Base-by-base conservation (phyloP, 164 flowering plant species). In the Santalum album region DNA sequence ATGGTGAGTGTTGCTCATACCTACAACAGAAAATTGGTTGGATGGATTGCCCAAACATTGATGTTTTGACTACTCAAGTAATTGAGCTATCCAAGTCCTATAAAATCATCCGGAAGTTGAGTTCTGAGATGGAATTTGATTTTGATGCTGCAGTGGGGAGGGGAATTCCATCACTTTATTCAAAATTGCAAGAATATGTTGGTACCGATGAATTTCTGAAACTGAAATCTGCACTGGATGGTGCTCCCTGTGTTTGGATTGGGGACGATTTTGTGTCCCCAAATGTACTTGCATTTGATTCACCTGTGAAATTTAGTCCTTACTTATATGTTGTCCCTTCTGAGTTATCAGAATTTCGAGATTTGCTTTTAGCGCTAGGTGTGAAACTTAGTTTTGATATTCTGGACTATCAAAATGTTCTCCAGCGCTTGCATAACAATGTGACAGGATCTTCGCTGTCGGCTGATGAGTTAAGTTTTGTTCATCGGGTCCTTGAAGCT, bases 301-400 rank as follows among this genome's bases (percentile, higher is more conserved):
- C 98, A 14, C 98, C 98, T 44, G 92, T 88, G 61, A 86, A 86
- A 63, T 91, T 78, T 66, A 74, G 78, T 63, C 98, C 98, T 6
- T 91, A 86, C 65, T 62, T 91, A 61, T 88, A 86, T 76, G 98
- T 75, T 59, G 98, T 91, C 22, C 98, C 96, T 40, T 84, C 96
- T 51, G 98, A 91, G 75, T 59, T 91, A 69, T 76, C 89, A 45
- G 79, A 74, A 23, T 91, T 76, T 58, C 78, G 76, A 63, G 85
- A 76, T 55, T 71, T 91, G 79, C 86, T 91, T 35, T 62, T 81
- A 49, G 80, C 71, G 42, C 73, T 91, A 49, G 98, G 98, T 50
- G 96, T 84, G 44, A 70, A 65, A 67, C 66, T 47, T 52, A 81
- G 81, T 65, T 91, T 91, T 78, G 92, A 80, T 70, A 43, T 75